Base-by-base conservation (phyloP, 2,329 filamentous ascomycete species). In the Trichoderma atrobrunneum region DNA sequence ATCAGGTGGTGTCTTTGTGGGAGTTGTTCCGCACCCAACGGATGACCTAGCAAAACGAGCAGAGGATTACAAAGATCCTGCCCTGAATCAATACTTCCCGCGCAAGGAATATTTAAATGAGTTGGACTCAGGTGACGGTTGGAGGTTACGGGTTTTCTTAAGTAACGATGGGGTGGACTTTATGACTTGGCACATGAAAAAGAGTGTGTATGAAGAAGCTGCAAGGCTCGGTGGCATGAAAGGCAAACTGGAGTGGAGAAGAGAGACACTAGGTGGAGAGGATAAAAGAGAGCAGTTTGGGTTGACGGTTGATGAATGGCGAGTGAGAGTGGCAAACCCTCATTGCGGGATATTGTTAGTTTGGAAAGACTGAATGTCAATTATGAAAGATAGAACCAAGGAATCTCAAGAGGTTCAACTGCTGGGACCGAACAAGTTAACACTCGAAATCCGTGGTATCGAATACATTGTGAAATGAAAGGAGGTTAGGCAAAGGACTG, bases 1-100 rank as follows among this genome's bases (percentile, higher is more conserved):
- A 48, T n/a, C 59, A 1, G 64, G 34, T 48, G 73, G 73, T n/a
- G 26, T 63, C 18, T 74, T 74, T 30, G 39, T 74, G 6, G 73
- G 70, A 32, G 48, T 74, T 26, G 57, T 64, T 11, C 70, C 70
- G 18, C 67, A 69, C 39, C 56, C 70, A 1, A 67, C 67, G 2
- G 43, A 74, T 28, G 63, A 74, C n/a, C 24, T 74, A 5, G 51
- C 10, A 4, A 24, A 57, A 14, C 43, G 51, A 14, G 62, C 51
- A 24, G 16, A 18, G n/a, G 2, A 21, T 7, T 26, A 26, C 21
- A 30, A 65, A 24, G 8, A 51, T 7, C 0, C 26, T 12, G 2
- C 39, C 18, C 39, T 64, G 26, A 30, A 32, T 48, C 26, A 2
- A 11, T 30, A 10, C 14, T 30, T 51, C 8, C 61, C 61, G 11